Percentiles rank a stretch among this genome's conserved stretches.
phyloP scores from a whole-genome alignment of 2,329 filamentous ascomycete species.

The Mycosphaerelloides madeirae region DNA sequence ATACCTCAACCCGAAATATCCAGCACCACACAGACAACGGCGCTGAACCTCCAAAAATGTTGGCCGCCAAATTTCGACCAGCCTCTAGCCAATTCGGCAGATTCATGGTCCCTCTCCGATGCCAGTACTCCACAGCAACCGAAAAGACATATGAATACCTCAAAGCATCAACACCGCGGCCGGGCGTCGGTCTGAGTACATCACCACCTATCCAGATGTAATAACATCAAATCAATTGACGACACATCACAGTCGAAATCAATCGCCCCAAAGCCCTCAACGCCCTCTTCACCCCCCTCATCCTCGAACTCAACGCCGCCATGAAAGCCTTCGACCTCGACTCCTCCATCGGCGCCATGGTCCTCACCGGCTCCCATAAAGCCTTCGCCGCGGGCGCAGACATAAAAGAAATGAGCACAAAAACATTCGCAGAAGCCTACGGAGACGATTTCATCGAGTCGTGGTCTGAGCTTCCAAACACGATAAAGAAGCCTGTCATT shows the following conservation, averaged over 20 bases:
- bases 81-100: slow-evolving; percentile 57
- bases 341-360: slow-evolving; percentile 65
- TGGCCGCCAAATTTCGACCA: slow-evolving; percentile 47
- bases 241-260: slow-evolving; percentile 64
- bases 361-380: slow-evolving; percentile 83
- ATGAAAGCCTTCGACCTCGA: slow-evolving; percentile 66
- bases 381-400: slow-evolving; percentile 95
- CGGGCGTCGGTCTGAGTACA: slow-evolving; percentile 85
- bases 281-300: slow-evolving; percentile 84
- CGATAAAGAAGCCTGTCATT: slow-evolving; percentile 89
- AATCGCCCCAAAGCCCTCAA: slow-evolving; percentile 95
- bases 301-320: slow-evolving; percentile 80
- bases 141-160: slow-evolving; percentile 68
- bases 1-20: too few species aligned
- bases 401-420: slow-evolving; percentile 97
- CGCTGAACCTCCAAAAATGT: slow-evolving; percentile 17
- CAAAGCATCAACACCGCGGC: slow-evolving; percentile 73
- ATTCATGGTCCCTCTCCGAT: slow-evolving; percentile 53
- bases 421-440: slow-evolving; percentile 86
- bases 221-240: neutral
- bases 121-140: slow-evolving; percentile 47
- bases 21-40: too few species aligned
- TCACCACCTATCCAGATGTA: neutral
- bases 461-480: slow-evolving; percentile 81
- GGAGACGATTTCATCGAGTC: slow-evolving; percentile 87